Base-by-base conservation (phyloP, 78 protist species). In the Dictyostelium brefeldianum region DNA sequence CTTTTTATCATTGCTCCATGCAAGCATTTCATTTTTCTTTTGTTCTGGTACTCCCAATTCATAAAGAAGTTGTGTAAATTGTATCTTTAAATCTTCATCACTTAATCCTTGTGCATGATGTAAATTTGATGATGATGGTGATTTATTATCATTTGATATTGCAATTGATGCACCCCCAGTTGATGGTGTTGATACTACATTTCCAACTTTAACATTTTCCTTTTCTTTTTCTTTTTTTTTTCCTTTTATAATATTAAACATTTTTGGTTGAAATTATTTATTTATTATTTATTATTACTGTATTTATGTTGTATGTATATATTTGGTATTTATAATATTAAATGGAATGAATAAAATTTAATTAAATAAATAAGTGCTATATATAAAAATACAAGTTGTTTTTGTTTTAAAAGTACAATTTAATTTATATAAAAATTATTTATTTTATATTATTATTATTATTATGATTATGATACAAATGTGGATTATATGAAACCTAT, bases 11-110 rank as follows among this genome's bases (percentile, higher is more conserved):
- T 87, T 87, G 0, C 51, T 14, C 93, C 83, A 78, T 1, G 83
- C 15, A n/a, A 65, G 48, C 93, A 87, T 87, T 56, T 87, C 93
- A 1, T 20, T 41, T 22, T 73, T 87, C 48, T 87, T 87, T 10
- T 83, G 12, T 10, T 87, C 93, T 41, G 93, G 93, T 25, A 87
- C 93, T 51, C 84, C 93, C 84, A 87, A 77, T 62, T 87, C 93
- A 10, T 74, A 67, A 9, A 87, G 79, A 17, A 87, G 15, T 14
- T 57, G 51, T 18, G 71, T 9, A 41, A 87, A 87, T 31, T 87
- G 93, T 20, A 57, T 75, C 20, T 59, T 50, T 54, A 87, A 22
- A 36, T 87, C 93, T 57, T 87, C 93, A 48, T 20, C n/a, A 4
- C 65, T 18, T 65, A 54, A 15, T 17, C 31, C 11, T 46, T 64